Conservation (phyloP, 192 early-diverging fungal genomes). For the Gryganskiella cystojenkinii region DNA sequence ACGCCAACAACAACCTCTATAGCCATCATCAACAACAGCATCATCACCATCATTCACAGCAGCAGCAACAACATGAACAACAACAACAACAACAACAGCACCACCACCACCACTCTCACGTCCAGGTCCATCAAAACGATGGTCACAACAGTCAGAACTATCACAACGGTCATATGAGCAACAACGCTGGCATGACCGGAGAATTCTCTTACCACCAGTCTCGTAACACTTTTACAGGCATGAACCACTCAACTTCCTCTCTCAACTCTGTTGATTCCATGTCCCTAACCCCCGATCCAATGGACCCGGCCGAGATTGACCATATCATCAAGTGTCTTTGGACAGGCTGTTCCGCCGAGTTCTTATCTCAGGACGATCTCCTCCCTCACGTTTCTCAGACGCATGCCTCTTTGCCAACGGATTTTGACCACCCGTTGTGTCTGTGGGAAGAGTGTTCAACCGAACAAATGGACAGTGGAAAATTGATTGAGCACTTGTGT, state of each 20-base stretch:
- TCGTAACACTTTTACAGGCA: too few relatives aligned
- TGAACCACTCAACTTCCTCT: conserved; percentile 12
- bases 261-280: neutral
- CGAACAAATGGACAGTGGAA: conserved; percentile 59
- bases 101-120: too few relatives aligned
- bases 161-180: neutral
- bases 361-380: conserved; percentile 60
- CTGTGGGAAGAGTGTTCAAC: conserved; percentile 71
- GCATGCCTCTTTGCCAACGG: conserved; percentile 51
- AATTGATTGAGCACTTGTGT: conserved; percentile 70
- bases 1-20: conserved; percentile 3
- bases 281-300: conserved; percentile 14
- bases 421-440: conserved; percentile 56
- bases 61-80: neutral
- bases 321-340: conserved; percentile 60
- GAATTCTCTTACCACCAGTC: too few relatives aligned
- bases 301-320: conserved; percentile 41
- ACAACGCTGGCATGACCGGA: neutral
- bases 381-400: conserved; percentile 63
- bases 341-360: conserved; percentile 61
- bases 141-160: conserved; percentile 6
- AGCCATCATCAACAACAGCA: neutral
- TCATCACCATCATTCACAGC: neutral
- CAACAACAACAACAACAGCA: neutral
- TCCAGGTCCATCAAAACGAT: neutral